phyloP scores from a whole-genome alignment of 1,284 basidiomycete genomes.

The Neonothopanus nambi region DNA sequence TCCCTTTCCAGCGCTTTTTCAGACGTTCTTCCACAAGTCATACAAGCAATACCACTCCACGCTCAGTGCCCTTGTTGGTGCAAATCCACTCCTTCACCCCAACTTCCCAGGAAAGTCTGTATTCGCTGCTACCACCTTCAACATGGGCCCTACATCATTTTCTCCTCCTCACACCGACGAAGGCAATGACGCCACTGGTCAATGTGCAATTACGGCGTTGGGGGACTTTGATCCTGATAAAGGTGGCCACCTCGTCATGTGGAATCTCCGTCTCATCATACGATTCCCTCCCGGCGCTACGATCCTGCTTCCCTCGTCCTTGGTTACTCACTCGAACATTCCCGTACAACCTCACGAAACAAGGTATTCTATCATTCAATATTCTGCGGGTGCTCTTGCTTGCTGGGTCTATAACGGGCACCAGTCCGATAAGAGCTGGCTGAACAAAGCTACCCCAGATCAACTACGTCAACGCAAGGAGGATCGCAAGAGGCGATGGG shows the following conservation, averaged over 20 bases:
- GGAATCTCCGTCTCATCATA: neutral
- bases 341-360: neutral
- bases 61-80: neutral
- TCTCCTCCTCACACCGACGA: neutral
- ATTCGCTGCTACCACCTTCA: constrained; percentile 2
- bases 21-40: neutral
- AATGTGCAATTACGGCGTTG: neutral
- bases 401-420: too few species aligned
- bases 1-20: neutral
- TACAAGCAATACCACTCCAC: neutral
- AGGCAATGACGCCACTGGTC: neutral
- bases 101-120: neutral
- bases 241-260: constrained; percentile 1
- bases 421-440: neutral
- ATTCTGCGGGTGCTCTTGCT: too few species aligned
- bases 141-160: neutral
- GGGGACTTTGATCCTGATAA: neutral
- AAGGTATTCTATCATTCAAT: constrained; percentile 1
- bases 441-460: neutral
- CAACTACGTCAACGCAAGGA: neutral
- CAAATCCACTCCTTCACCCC: neutral
- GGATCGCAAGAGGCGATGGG: neutral
- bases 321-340: constrained; percentile 1
- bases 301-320: neutral
- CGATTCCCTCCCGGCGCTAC: neutral